Conservation (phyloP, 1,139 yeast species). For the Suhomyces wounanorum region DNA sequence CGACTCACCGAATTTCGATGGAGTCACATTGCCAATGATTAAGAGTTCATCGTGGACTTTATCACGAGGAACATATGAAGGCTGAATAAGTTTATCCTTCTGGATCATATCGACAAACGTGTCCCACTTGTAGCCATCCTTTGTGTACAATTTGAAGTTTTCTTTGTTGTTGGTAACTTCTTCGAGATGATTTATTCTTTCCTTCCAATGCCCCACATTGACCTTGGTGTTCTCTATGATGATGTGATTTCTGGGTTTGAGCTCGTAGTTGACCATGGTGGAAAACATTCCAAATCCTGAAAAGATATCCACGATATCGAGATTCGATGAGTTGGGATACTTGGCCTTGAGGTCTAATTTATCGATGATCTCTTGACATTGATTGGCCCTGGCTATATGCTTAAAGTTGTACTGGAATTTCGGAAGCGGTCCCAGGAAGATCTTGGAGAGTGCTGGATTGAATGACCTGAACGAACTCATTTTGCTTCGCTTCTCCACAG, state of each 20-base stretch:
- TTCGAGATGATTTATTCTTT: constrained; percentile 25
- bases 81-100: constrained; percentile 42
- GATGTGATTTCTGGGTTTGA: constrained; percentile 62
- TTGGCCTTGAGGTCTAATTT: constrained; percentile 39
- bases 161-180: constrained; percentile 27
- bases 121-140: constrained; percentile 68
- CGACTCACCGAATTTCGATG: constrained; percentile 57
- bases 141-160: constrained; percentile 32
- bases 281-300: constrained; percentile 58
- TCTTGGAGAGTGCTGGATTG: constrained; percentile 32
- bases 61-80: constrained; percentile 40
- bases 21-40: constrained; percentile 64
- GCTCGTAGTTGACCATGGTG: constrained; percentile 53
- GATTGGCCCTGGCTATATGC: constrained; percentile 25
- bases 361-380: constrained; percentile 45
- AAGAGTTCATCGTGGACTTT: constrained; percentile 64
- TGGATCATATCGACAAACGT: constrained; percentile 51
- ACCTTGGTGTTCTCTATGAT: constrained; percentile 55
- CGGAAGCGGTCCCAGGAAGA: constrained; percentile 22
- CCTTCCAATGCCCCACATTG: constrained; percentile 33
- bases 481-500: not conserved
- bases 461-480: constrained; percentile 26
- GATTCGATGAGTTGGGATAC: constrained; percentile 43
- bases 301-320: constrained; percentile 68
- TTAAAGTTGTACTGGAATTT: constrained; percentile 27